Evolutionary conservation across 768 basidiomycete species (phyloP).

Genomic region (Baorangia bicolor): DNA sequence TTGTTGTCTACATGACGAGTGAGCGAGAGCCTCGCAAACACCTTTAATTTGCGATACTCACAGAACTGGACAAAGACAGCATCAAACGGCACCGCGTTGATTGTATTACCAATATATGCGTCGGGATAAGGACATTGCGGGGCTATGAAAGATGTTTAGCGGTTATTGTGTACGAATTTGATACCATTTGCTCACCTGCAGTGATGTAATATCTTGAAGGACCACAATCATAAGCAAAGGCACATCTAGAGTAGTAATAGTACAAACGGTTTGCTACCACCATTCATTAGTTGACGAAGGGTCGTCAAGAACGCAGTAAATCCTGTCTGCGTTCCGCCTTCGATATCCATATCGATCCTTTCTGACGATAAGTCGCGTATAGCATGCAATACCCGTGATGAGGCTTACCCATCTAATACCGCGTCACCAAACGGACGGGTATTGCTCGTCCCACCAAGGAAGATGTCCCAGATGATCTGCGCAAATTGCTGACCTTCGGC

Average conservation of each 20-base stretch:
- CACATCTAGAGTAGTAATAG: not conserved
- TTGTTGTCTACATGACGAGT: slow-evolving; percentile 42
- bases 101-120: slow-evolving; percentile 40
- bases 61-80: slow-evolving; percentile 55
- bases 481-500: slow-evolving; percentile 59
- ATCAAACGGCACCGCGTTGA: slow-evolving; percentile 46
- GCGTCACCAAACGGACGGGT: slow-evolving; percentile 73
- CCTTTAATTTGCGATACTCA: not conserved
- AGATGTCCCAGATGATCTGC: slow-evolving; percentile 64
- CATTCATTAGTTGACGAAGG: slow-evolving; percentile 30
- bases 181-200: slow-evolving; percentile 25
- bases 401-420: slow-evolving; percentile 64
- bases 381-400: not conserved
- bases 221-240: slow-evolving; percentile 2
- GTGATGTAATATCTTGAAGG: slow-evolving; percentile 42
- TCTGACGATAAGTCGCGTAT: not conserved
- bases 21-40: not conserved
- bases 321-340: slow-evolving; percentile 38
- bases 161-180: not conserved
- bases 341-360: slow-evolving; percentile 49
- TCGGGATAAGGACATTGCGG: slow-evolving; percentile 52
- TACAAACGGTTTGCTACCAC: slow-evolving; percentile 28
- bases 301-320: slow-evolving; percentile 33
- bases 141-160: slow-evolving; percentile 13
- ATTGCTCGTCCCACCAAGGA: slow-evolving; percentile 61